Percentiles rank a stretch among this genome's conserved stretches.
Conservation (phyloP, 139 green algal genomes). For the Micractinium conductrix region DNA sequence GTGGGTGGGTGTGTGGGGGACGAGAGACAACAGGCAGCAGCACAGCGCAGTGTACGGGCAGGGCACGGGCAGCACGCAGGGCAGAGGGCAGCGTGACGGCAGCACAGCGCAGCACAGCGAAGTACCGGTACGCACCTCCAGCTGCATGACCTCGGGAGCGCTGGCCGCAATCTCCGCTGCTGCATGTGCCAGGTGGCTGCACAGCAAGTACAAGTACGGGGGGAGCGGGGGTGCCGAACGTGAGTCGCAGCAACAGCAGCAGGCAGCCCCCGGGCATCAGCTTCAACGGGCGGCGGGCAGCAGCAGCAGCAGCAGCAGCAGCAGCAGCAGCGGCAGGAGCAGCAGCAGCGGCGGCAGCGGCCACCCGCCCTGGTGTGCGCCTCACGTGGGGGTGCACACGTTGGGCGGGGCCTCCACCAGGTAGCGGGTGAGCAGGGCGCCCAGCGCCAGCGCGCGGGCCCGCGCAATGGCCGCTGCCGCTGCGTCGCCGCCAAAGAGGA, state of each 20-base stretch:
- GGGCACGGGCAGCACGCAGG: no score
- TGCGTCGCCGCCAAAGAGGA: constrained; percentile 55
- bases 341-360: no score
- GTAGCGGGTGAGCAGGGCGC: constrained; percentile 72
- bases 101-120: not conserved
- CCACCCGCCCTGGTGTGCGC: no score
- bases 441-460: constrained; percentile 56
- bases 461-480: constrained; percentile 38
- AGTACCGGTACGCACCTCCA: constrained; percentile 31
- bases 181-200: constrained; percentile 75
- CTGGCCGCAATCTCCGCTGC: constrained; percentile 66
- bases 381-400: constrained; percentile 84
- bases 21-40: no score
- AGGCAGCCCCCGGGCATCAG: no score
- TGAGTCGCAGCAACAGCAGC: no score
- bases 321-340: no score
- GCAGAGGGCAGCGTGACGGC: not conserved
- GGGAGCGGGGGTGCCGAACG: no score
- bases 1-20: not conserved
- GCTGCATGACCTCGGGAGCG: constrained; percentile 60
- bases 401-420: constrained; percentile 97
- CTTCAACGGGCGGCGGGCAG: no score
- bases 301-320: no score
- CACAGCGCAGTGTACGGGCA: no score
- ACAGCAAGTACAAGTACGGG: not conserved